These are phyloP conservation scores for Xylaria sp. DNA, from an alignment of 2,329 filamentous ascomycete genomes.

Conservation along the genomic window DNA sequence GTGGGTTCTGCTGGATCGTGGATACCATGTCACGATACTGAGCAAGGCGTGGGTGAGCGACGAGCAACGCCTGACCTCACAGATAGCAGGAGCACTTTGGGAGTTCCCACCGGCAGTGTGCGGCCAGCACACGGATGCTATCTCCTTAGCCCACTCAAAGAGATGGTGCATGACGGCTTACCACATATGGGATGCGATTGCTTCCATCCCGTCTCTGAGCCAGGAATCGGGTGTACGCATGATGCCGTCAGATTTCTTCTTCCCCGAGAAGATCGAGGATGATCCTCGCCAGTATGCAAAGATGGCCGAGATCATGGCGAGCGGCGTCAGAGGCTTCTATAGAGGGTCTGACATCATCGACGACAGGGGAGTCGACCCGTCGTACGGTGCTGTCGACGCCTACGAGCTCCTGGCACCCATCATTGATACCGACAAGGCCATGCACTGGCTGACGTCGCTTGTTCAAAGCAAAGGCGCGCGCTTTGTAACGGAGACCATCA, in stretches of 20 bases:
- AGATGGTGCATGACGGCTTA: constrained; percentile 57
- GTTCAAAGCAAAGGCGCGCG: constrained; percentile 56
- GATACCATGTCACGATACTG: constrained; percentile 58
- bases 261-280: constrained; percentile 50
- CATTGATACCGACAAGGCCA: constrained; percentile 59
- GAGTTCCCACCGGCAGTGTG: constrained; percentile 59
- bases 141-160: constrained; percentile 55
- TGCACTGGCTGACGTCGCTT: constrained; percentile 56
- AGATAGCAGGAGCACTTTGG: constrained; percentile 61
- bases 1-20: constrained; percentile 58
- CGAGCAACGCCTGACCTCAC: constrained; percentile 56
- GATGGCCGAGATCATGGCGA: constrained; percentile 55
- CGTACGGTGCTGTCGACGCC: constrained; percentile 55
- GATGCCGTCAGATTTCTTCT: constrained; percentile 55
- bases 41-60: constrained; percentile 56
- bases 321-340: constrained; percentile 54
- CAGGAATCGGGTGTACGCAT: constrained; percentile 53
- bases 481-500: constrained; percentile 53
- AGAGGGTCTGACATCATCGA: constrained; percentile 51
- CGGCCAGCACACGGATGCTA: constrained; percentile 56
- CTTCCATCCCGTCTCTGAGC: constrained; percentile 49
- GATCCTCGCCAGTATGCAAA: constrained; percentile 51
- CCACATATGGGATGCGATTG: constrained; percentile 55
- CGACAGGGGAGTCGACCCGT: constrained; percentile 50
- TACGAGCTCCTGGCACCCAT: constrained; percentile 58